Evolutionary conservation across 768 basidiomycete genomes (phyloP), one percentile per base, ranked within the genome.

Genomic region (Termitomyces bulborhizus): DNA sequence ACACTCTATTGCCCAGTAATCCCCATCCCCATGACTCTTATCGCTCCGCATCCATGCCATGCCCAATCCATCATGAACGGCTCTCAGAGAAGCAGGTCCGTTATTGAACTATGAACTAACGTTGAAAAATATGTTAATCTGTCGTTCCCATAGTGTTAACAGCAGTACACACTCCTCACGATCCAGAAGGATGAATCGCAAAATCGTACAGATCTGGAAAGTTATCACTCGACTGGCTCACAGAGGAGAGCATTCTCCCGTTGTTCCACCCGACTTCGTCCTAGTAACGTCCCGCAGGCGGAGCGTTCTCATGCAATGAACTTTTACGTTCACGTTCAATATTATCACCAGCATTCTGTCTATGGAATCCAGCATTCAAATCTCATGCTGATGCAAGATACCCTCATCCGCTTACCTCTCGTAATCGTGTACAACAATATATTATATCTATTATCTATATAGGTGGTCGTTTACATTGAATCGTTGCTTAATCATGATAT

Each of bases 171-270:
- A 50, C 21, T 21, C 21, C 32, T 60, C 55, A 71, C 80, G 68
- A 59, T 67, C 74, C 12, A 83, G 81, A 57, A 66, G 66, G 44
- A 11, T 87, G 55, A 77, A 83, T 62, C 83, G 85, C 53, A 81
- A 79, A 65, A 68, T 85, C 57, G 67, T 86, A 51, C 70, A 73
- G 42, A 72, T 77, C 9, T 87, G 85, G 85, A 87, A 87, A 63
- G 68, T 75, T 39, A 67, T 86, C 62, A 85, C 83, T 26, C 71
- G 75, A 24, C 69, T 72, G 31, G 75, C 79, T 32, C 81, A 80
- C 58, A 82, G 75, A 51, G 71, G 71, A 34, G 74, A 77, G 26
- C 78, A 81, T 41, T 72, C 75, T 5, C 83, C 85, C 3, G 65
- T 78, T 62, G 70, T 84, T 46, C 77, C 80, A 31, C 75, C 76